Evolutionary conservation across 2,329 filamentous ascomycete species (phyloP).

Genomic region (Penicillium expansum): DNA sequence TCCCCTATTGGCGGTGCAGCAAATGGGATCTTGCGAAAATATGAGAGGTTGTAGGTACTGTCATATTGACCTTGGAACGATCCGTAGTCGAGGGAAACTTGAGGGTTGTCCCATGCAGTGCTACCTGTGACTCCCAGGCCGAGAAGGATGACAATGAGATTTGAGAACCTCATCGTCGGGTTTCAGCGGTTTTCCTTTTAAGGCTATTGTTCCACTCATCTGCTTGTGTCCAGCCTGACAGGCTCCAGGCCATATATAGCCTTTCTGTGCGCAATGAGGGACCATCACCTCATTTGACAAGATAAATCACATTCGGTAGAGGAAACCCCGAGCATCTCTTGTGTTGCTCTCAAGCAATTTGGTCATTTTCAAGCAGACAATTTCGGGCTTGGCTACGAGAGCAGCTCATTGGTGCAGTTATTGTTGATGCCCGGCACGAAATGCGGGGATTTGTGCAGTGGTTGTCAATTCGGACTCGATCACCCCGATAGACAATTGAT

Average conservation of each 20-base stretch:
- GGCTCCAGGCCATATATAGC: neutral
- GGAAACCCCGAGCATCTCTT: neutral
- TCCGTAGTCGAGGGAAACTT: slow-evolving; percentile 49
- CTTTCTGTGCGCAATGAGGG: neutral
- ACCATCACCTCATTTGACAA: neutral
- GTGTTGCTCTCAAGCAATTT: neutral
- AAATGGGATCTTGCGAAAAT: slow-evolving; percentile 62
- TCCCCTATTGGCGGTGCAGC: slow-evolving; percentile 57
- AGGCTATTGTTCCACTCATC: neutral
- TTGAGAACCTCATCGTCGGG: slow-evolving; percentile 3
- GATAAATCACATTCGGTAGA: neutral
- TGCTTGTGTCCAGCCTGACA: neutral
- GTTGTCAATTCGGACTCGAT: slow-evolving; percentile 15
- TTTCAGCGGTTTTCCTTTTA: neutral
- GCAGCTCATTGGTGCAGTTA: slow-evolving; percentile 31
- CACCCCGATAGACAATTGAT: slow-evolving; percentile 9
- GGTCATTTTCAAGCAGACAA: neutral
- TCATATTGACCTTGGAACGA: slow-evolving; percentile 55
- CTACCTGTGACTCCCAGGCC: slow-evolving; percentile 5
- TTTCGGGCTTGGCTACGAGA: neutral
- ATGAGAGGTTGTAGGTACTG: slow-evolving; percentile 54
- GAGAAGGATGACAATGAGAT: slow-evolving; percentile 3
- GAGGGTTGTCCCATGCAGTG: slow-evolving; percentile 32
- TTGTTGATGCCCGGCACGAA: slow-evolving; percentile 16
- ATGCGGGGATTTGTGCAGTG: slow-evolving; percentile 14